Base-by-base conservation (phyloP, 805 yeast species). In the Candida nemodendra region DNA sequence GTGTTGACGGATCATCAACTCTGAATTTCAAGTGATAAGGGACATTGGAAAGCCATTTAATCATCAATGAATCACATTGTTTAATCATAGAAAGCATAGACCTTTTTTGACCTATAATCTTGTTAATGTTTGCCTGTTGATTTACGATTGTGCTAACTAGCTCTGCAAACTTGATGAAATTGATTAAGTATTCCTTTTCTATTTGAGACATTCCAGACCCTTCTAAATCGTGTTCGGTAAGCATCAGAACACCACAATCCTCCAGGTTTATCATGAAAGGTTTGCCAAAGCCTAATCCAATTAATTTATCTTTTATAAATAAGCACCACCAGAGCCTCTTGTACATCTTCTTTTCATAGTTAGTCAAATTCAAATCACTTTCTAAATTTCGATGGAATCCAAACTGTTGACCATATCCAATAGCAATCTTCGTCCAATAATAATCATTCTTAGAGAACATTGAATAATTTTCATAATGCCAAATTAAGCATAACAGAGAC, bases 191-290 rank as follows among this genome's bases (percentile, higher is more conserved):
- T 28, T 73, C 68, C 0, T 77, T 77, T 38, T 79, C 78, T 3
- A 67, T 62, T 40, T 62, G 61, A 45, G 75, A 61, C 22, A 74
- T 61, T 2, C 72, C 73, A 44, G 74, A 76, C 5, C 79, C 79
- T 38, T 73, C 65, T 43, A 86, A 78, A 56, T 86, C 95, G 0
- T 73, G 79, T n/a, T 70, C 57, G 0, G 74, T 69, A 13, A 86
- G 54, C 85, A 81, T 80, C n/a, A 80, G 78, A 16, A 82, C 87
- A 53, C 82, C 90, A 53, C 85, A 78, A 54, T 85, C 91, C 33
- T 78, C 82, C 44, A 83, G 66, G 49, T 79, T 81, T 33, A 86
- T 80, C 50, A 73, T 68, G 5, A 76, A 61, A 0, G 95, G 93
- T 39, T 89, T 68, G 12, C 93, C 90, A 60, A 79, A 79, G 0